These are phyloP conservation scores for Suhomyces anneliseae DNA, from an alignment of 1,139 yeast species.

Conservation along the genomic window DNA sequence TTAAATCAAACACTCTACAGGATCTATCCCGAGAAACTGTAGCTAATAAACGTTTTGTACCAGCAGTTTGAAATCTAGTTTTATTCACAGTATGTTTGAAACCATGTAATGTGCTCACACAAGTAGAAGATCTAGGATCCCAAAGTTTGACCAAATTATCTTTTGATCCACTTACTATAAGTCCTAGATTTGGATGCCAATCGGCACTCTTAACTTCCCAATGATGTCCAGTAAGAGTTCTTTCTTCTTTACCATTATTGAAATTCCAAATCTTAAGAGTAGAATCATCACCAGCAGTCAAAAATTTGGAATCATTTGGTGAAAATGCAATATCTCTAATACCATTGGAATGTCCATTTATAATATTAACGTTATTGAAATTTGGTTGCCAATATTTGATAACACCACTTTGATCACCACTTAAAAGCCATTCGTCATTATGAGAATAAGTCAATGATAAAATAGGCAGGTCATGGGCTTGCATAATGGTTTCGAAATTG, in stretches of 20 bases:
- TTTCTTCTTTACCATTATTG: constrained; percentile 83
- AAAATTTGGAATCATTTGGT: constrained; percentile 86
- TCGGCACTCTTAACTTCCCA: constrained; percentile 98
- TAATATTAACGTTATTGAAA: constrained; percentile 88
- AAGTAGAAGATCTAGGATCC: constrained; percentile 85
- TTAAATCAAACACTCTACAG: constrained; percentile 79
- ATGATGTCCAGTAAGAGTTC: constrained; percentile 84
- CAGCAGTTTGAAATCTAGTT: constrained; percentile 76
- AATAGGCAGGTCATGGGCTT: constrained; percentile 93
- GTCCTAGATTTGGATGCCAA: constrained; percentile 91
- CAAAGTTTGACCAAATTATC: constrained; percentile 90
- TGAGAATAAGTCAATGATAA: constrained; percentile 80
- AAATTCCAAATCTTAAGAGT: constrained; percentile 91
- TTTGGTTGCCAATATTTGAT: constrained; percentile 98
- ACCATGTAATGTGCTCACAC: constrained; percentile 81
- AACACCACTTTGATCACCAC: constrained; percentile 91
- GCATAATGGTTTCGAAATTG: constrained; percentile 96
- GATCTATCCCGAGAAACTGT: constrained; percentile 89
- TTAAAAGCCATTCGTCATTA: constrained; percentile 89
- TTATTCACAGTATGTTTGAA: constrained; percentile 91
- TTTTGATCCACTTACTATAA: constrained; percentile 85
- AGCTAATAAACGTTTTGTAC: constrained; percentile 69
- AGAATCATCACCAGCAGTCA: constrained; percentile 91
- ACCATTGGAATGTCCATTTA: constrained; percentile 78
- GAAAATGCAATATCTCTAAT: constrained; percentile 86